Evolutionary conservation across 23 red algal species (phyloP).

Genomic region (Gracilariopsis chorda): DNA sequence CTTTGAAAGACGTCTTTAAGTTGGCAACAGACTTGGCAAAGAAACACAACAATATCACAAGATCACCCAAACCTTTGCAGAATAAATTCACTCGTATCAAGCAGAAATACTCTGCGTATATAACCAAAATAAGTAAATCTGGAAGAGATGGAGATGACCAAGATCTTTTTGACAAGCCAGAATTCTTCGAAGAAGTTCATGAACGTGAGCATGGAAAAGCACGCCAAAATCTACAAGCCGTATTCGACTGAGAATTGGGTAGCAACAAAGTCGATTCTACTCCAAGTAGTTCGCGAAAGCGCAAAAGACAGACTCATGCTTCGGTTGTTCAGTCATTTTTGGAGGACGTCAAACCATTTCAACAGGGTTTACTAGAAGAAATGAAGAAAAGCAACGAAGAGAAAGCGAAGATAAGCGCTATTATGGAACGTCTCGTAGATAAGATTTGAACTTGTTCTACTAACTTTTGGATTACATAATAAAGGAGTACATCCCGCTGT

Average conservation of each 20-base stretch:
- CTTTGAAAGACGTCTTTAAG: constrained; percentile 25
- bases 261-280: not conserved
- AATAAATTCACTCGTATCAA: constrained; percentile 18
- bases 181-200: not conserved
- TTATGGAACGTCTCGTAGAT: constrained; percentile 1
- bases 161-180: not conserved
- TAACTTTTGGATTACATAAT: not conserved
- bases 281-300: not conserved
- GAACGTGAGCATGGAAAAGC: not conserved
- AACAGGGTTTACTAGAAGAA: not conserved
- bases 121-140: not conserved
- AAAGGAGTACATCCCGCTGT: not conserved
- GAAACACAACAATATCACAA: not conserved
- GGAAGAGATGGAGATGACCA: too few relatives aligned
- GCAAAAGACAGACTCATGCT: not conserved
- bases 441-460: not conserved
- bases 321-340: not conserved
- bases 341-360: not conserved
- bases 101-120: not conserved
- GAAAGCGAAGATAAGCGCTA: not conserved
- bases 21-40: not conserved
- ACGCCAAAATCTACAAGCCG: not conserved
- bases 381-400: not conserved
- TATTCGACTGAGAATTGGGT: not conserved
- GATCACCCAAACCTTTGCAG: not conserved